Evolutionary conservation across 1,139 yeast species (phyloP).

Genomic region (Taiozyma sp.): DNA sequence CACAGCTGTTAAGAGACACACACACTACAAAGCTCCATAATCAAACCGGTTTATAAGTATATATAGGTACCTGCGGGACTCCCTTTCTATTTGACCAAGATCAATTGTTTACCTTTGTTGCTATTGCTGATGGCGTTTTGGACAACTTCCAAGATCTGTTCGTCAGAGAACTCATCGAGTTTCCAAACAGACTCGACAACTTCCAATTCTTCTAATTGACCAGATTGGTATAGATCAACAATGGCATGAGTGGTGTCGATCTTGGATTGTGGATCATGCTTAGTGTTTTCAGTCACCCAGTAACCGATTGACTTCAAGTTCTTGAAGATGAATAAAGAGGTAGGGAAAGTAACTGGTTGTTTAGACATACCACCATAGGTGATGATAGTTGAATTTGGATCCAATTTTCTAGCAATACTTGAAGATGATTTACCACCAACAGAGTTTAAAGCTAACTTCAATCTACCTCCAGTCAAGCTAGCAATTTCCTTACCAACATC

Average conservation of each 20-base stretch:
- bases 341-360: conserved; percentile 88
- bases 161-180: conserved; percentile 35
- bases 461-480: conserved; percentile 51
- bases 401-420: conserved; percentile 75
- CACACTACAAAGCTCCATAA: background rate
- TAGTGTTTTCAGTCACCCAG: conserved; percentile 85
- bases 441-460: conserved; percentile 82
- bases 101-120: conserved; percentile 23
- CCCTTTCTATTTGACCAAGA: conserved; percentile 10
- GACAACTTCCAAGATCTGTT: conserved; percentile 45
- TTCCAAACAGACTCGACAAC: conserved; percentile 42
- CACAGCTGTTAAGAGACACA: too few relatives aligned
- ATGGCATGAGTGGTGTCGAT: conserved; percentile 52
- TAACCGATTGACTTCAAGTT: conserved; percentile 82
- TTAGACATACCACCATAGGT: conserved; percentile 98
- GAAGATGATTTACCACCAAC: conserved; percentile 88
- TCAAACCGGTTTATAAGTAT: background rate
- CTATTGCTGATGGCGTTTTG: conserved; percentile 44
- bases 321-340: conserved; percentile 84
- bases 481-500: conserved; percentile 58
- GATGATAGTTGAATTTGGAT: conserved; percentile 65
- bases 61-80: background rate
- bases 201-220: conserved; percentile 55
- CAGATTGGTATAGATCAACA: conserved; percentile 60
- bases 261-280: conserved; percentile 59